Conservation (phyloP, 305 asterid genomes). For the Stenogyne calaminthoides region DNA sequence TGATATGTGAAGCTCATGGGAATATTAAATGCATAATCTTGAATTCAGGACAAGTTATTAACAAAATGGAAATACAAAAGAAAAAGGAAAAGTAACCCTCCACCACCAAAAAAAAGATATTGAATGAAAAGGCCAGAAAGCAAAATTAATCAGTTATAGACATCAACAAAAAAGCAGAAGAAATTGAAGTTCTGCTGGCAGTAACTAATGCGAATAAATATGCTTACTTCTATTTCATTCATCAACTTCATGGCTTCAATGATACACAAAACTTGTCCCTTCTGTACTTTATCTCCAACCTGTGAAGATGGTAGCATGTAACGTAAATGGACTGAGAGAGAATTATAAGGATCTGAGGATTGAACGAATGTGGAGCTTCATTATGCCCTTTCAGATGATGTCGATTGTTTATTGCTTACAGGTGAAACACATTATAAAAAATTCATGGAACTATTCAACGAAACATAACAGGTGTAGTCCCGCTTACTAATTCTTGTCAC, state of each 20-base stretch:
- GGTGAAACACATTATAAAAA: constrained; percentile 4
- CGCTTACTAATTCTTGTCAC: neutral
- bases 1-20: constrained; percentile 11
- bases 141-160: constrained; percentile 8
- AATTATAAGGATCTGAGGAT: neutral
- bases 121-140: constrained; percentile 17
- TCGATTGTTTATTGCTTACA: neutral
- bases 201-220: constrained; percentile 23
- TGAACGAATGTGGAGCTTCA: constrained; percentile 15
- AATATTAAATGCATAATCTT: constrained; percentile 6
- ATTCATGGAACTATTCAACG: constrained; percentile 15
- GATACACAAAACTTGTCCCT: constrained; percentile 94
- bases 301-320: constrained; percentile 36
- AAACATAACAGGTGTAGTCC: constrained; percentile 6
- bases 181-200: constrained; percentile 13
- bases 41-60: neutral
- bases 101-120: neutral
- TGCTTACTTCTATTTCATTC: constrained; percentile 94
- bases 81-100: neutral
- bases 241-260: constrained; percentile 97
- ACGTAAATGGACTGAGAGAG: constrained; percentile 25
- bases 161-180: constrained; percentile 9
- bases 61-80: neutral
- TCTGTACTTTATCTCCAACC: constrained; percentile 91
- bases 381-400: constrained; percentile 16